These are phyloP conservation scores for Cucurbita argyrosperma DNA, from an alignment of 306 rosid species.

Conservation along the genomic window DNA sequence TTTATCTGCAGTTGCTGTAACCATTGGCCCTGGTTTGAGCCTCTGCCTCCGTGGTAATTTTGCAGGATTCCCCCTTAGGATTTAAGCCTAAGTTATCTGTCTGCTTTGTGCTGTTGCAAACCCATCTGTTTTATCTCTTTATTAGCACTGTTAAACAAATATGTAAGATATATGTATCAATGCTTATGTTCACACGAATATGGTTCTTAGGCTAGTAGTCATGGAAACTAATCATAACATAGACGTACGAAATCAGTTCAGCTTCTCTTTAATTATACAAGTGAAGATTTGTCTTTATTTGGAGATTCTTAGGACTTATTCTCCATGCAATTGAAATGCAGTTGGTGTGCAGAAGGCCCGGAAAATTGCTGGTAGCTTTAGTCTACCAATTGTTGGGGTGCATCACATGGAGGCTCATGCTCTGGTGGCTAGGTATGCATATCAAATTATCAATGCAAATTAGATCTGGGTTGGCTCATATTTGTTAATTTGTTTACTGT, in stretches of 20 bases:
- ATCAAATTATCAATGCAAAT: neutral
- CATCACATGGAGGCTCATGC: conserved; percentile 99
- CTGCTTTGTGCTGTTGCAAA: neutral
- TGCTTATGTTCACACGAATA: neutral
- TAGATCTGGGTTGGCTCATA: neutral
- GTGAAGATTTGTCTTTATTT: neutral
- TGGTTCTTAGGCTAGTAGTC: neutral
- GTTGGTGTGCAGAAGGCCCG: conserved; percentile 91
- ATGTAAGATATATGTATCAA: neutral
- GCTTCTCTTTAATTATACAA: neutral
- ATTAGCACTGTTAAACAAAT: neutral
- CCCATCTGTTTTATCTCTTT: neutral
- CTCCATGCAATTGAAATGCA: conserved; percentile 22
- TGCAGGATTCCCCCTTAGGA: neutral
- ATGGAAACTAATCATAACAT: neutral
- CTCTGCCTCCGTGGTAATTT: conserved; percentile 86
- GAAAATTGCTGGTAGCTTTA: conserved; percentile 44
- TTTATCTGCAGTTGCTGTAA: conserved; percentile 88
- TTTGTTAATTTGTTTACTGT: neutral
- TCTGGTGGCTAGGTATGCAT: conserved; percentile 74
- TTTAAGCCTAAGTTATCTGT: neutral
- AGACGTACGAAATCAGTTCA: neutral
- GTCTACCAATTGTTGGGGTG: conserved; percentile 68
- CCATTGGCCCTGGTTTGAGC: conserved; percentile 97
- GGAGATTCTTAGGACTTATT: conserved; percentile 9